Percentiles rank a stretch among this genome's conserved stretches.
Conservation (phyloP, 805 yeast genomes). For the Schwanniomyces polymorphus region DNA sequence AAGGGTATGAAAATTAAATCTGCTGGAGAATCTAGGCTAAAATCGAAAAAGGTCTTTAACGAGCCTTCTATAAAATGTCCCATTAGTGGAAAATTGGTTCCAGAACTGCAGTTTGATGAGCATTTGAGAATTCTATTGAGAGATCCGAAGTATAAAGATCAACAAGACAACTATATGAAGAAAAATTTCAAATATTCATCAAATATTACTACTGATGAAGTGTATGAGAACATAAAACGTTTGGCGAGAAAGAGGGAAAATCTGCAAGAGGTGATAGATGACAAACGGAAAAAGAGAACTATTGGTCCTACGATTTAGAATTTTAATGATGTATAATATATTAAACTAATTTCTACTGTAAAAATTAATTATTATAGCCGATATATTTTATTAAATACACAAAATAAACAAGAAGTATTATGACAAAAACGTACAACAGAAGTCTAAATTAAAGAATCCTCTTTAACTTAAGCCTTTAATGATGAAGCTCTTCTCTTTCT, state of each 20-base stretch:
- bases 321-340: not conserved
- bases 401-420: slow-evolving; percentile 12
- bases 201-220: slow-evolving; percentile 57
- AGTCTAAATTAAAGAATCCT: slow-evolving; percentile 7
- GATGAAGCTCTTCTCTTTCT: slow-evolving; percentile 99
- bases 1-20: slow-evolving; percentile 66
- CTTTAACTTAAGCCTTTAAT: slow-evolving; percentile 70
- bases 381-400: slow-evolving; percentile 22
- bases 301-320: slow-evolving; percentile 7
- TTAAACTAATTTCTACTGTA: not conserved
- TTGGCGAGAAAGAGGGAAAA: slow-evolving; percentile 31
- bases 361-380: slow-evolving; percentile 4
- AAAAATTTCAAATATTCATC: slow-evolving; percentile 51
- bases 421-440: slow-evolving; percentile 7
- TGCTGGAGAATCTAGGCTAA: slow-evolving; percentile 68
- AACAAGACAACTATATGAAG: slow-evolving; percentile 58
- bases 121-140: slow-evolving; percentile 70
- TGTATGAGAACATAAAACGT: slow-evolving; percentile 59
- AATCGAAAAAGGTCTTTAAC: slow-evolving; percentile 11
- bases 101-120: slow-evolving; percentile 66
- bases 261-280: not conserved
- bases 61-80: slow-evolving; percentile 66
- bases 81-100: slow-evolving; percentile 67
- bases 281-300: not conserved
- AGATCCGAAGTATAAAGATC: slow-evolving; percentile 77